Percentiles rank a stretch among this genome's conserved stretches.
Evolutionary conservation across 2,329 filamentous ascomycete genomes (phyloP).

Genomic region (Hypoxylon sp.): DNA sequence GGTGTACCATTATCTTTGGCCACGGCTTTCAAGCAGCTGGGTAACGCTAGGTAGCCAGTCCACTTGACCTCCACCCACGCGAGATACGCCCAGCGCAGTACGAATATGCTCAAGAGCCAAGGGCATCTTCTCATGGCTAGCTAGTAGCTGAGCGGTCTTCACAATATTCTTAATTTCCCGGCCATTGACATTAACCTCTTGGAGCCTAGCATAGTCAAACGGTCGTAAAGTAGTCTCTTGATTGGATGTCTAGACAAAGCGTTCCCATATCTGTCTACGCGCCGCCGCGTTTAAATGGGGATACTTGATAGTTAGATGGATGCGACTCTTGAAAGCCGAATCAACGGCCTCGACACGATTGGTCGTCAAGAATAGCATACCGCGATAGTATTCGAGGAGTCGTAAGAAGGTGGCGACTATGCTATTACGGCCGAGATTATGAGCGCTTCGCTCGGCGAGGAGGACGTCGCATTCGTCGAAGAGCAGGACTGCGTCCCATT

Average conservation of each 20-base stretch:
- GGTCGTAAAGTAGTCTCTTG: conserved; percentile 37
- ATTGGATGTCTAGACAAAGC: conserved; percentile 41
- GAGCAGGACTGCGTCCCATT: conserved; percentile 57
- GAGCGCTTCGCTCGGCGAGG: conserved; percentile 55
- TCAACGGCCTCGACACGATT: conserved; percentile 48
- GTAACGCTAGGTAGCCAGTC: background rate
- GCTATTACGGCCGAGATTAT: conserved; percentile 45
- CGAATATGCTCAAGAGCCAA: conserved; percentile 30
- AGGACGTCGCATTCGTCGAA: conserved; percentile 55
- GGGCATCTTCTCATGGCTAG: conserved; percentile 36
- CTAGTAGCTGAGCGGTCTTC: conserved; percentile 51
- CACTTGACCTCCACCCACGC: background rate
- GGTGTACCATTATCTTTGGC: background rate
- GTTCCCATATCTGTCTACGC: conserved; percentile 44
- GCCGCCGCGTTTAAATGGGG: conserved; percentile 27
- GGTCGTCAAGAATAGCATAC: conserved; percentile 48
- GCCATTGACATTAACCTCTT: conserved; percentile 48
- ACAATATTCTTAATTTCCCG: conserved; percentile 53
- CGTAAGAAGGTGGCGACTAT: conserved; percentile 49
- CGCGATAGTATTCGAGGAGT: conserved; percentile 47
- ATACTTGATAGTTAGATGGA: conserved; percentile 48
- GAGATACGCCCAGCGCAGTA: conserved; percentile 31
- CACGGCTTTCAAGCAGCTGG: background rate
- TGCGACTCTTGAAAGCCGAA: conserved; percentile 47
- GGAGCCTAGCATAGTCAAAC: conserved; percentile 40